Conservation (phyloP, 108 stramenopile genomes). For the Conticribra guillardii region DNA sequence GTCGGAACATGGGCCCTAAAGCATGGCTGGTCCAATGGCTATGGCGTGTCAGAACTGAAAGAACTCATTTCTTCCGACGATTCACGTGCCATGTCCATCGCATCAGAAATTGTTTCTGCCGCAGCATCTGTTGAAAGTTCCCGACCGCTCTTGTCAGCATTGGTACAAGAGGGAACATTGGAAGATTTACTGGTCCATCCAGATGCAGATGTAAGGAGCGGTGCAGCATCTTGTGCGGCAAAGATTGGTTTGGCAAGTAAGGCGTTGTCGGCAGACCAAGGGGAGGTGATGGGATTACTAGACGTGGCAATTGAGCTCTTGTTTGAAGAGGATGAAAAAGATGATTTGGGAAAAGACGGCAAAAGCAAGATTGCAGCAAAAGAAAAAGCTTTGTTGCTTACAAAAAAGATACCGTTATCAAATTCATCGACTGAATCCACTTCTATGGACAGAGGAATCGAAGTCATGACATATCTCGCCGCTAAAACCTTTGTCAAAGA, state of each 20-base stretch:
- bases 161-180: conserved; percentile 61
- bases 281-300: conserved; percentile 74
- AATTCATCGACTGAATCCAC: conserved; percentile 42
- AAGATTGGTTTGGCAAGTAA: conserved; percentile 84
- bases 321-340: conserved; percentile 56
- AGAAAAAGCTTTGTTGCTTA: conserved; percentile 3
- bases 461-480: conserved; percentile 88
- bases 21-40: conserved; percentile 61
- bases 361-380: no score
- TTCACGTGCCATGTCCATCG: conserved; percentile 76
- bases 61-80: conserved; percentile 64
- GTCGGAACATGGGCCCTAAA: conserved; percentile 81
- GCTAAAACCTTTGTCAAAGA: conserved; percentile 91
- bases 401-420: conserved; percentile 4
- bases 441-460: conserved; percentile 89
- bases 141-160: conserved; percentile 56
- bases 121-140: conserved; percentile 76
- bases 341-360: conserved; percentile 1
- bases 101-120: conserved; percentile 75
- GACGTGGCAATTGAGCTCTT: conserved; percentile 81
- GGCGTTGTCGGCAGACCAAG: conserved; percentile 60
- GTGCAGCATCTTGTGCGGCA: conserved; percentile 84
- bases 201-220: conserved; percentile 77
- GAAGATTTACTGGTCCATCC: conserved; percentile 59
- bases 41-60: conserved; percentile 45